Conservation (phyloP, 345 rosid genomes). For the Streptanthus diversifolius region DNA sequence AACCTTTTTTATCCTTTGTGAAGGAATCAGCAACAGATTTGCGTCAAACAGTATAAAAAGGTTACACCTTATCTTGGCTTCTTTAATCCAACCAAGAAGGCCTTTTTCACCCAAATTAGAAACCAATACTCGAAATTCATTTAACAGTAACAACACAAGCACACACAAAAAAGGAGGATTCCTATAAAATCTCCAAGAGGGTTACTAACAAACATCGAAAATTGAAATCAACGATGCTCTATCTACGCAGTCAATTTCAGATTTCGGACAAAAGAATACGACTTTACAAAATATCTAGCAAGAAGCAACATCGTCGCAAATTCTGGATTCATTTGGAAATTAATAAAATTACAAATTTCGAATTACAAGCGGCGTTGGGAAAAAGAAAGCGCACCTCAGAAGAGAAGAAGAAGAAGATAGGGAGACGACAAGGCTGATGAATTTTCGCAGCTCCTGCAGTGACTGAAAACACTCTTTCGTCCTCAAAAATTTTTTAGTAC, state of each 20-base stretch:
- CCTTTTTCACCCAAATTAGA: not conserved
- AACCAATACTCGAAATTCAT: not conserved
- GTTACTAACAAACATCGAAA: not conserved
- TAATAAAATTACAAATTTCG: not conserved
- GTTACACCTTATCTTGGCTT: not conserved
- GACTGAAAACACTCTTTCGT: slow-evolving; percentile 27
- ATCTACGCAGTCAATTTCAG: not conserved
- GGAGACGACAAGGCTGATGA: slow-evolving; percentile 11
- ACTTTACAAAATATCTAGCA: not conserved
- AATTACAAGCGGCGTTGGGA: not conserved
- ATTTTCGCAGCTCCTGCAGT: slow-evolving; percentile 7
- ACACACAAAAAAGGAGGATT: not conserved
- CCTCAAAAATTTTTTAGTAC: not conserved
- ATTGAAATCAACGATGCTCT: not conserved
- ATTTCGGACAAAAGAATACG: not conserved
- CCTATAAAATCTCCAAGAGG: not conserved
- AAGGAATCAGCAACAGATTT: not conserved
- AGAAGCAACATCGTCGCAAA: not conserved
- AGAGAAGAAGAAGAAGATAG: not conserved
- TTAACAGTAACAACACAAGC: not conserved
- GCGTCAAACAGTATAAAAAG: not conserved
- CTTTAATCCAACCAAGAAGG: not conserved
- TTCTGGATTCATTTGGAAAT: not conserved
- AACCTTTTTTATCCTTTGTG: not conserved
- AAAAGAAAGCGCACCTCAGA: not conserved